Conservation (phyloP, 371 early-diverging fungal species). For the Mortierella sp. region DNA sequence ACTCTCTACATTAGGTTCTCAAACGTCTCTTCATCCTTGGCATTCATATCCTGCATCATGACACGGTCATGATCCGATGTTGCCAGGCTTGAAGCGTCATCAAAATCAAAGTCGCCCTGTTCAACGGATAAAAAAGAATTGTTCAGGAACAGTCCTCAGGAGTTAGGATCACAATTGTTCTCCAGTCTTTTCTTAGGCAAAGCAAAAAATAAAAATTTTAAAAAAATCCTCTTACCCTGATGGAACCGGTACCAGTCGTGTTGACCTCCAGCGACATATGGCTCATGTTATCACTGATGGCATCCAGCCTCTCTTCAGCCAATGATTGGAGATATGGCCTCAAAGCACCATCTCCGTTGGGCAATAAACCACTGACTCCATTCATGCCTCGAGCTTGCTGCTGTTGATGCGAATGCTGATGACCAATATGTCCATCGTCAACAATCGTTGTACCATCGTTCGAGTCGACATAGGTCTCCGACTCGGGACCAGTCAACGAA, state of each 20-base stretch:
- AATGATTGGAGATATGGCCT: slow-evolving; percentile 23
- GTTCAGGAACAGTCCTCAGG: not conserved
- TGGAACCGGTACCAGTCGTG: slow-evolving; percentile 76
- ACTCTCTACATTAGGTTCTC: slow-evolving; percentile 14
- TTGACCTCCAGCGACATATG: slow-evolving; percentile 75
- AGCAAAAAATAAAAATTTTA: not conserved
- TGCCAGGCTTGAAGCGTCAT: slow-evolving; percentile 55
- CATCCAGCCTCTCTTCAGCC: slow-evolving; percentile 36
- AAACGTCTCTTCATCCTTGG: slow-evolving; percentile 34
- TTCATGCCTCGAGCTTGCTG: too few species aligned
- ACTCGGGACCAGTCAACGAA: slow-evolving; percentile 1
- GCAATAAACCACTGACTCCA: too few species aligned
- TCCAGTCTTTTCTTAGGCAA: not conserved
- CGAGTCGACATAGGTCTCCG: slow-evolving; percentile 47
- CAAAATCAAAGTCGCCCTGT: slow-evolving; percentile 68
- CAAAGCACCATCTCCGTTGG: slow-evolving; percentile 13
- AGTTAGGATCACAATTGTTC: not conserved
- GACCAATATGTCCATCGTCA: slow-evolving; percentile 26
- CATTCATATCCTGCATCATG: slow-evolving; percentile 46
- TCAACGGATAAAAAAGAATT: not conserved
- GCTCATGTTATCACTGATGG: slow-evolving; percentile 62
- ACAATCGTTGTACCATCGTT: slow-evolving; percentile 27
- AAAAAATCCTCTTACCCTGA: slow-evolving; percentile 53
- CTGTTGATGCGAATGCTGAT: not conserved
- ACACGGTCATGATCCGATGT: slow-evolving; percentile 55